Base-by-base conservation (phyloP, 306 rosid genomes). In the Corylus heterophylla region DNA sequence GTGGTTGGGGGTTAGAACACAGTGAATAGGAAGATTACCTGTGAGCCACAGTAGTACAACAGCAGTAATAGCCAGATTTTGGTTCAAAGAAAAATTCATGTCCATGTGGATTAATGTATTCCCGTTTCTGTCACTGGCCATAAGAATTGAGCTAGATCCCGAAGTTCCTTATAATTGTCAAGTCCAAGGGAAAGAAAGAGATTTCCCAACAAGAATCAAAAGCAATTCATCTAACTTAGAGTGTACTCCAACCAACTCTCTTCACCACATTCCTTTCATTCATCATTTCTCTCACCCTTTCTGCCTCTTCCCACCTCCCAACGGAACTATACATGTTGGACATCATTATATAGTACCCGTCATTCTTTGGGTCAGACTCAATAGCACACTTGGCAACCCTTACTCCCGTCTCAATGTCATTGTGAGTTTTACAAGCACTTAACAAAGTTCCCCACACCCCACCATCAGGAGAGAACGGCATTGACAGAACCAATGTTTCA, bases 251-350 rank as follows among this genome's bases (percentile, higher is more conserved):
- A 55, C 91, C 94, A 76, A 82, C 84, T 86, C 85, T 90, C 88
- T 90, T 91, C 75, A 81, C 85, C 71, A 88, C 54, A 77, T 89
- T 88, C 76, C 83, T 86, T 74, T 83, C 82, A 74, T 69, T 80
- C 97, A 91, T 91, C 76, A 71, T 74, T 73, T 71, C 83, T 79
- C 98, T 90, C 64, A 87, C 91, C 48, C 77, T 85, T 78, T 86
- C 87, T 20, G 94, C 97, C 62, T 88, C 94, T 66, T 91, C 97
- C 98, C 98, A 93, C 75, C 82, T 89, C 76, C 94, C 97, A 75
- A 79, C 75, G 20, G 89, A 87, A 84, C 88, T 82, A 79, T 91
- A 90, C 89, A 93, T 49, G 74, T 91, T 92, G 71, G 90, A 85
- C 75, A 91, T 76, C 90, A 85, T 81, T 52, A 90, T 75, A 51